Base-by-base conservation (phyloP, 495 filamentous ascomycete species). In the Trichoderma orchidacearum region DNA sequence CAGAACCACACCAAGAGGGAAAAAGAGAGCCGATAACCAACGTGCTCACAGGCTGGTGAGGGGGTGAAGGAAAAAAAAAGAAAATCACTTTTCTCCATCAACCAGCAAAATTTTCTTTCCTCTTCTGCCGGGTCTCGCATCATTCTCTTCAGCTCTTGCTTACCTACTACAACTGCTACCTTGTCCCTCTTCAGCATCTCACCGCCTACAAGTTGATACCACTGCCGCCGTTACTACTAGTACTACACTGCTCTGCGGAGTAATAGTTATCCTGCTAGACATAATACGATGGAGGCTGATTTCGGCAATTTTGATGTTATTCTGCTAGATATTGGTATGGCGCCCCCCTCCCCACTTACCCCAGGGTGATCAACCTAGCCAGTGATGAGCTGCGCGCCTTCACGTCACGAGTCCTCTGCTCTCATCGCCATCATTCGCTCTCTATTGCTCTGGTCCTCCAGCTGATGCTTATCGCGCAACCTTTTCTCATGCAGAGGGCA, bases 401-500 rank as follows among this genome's bases (percentile, higher is more conserved):
- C 41, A 23, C 23, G 27, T 48, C 41, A 48, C 41, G 41, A 17
- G 41, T 48, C n/a, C 31, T 48, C 36, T 53, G 50, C 55, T 60
- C 56, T 60, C 31, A 36, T 54, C 29, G 30, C 54, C 34, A 12
- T 38, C 17, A 5, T 8, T 18, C 15, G 15, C 11, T 41, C 36
- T 21, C 21, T 13, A 5, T 23, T 13, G 6, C 11, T 48, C 18
- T 8, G 23, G 5, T 27, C 21, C 38, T 45, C 41, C 18, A 25
- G 41, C 41, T 48, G 41, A 48, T 48, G 41, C 41, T 48, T 48
- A 48, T 48, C 41, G 41, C 41, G 41, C 41, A 48, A 48, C 41
- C 41, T 48, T 23, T n/a, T 25, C 41, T 23, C 41, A 48, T 56
- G 56, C 66, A 86, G 83, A 86, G 72, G 83, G 83, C 59, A 86